These are phyloP conservation scores for Colletotrichum sansevieriae DNA, from an alignment of 2,329 filamentous ascomycete species.

Conservation along the genomic window DNA sequence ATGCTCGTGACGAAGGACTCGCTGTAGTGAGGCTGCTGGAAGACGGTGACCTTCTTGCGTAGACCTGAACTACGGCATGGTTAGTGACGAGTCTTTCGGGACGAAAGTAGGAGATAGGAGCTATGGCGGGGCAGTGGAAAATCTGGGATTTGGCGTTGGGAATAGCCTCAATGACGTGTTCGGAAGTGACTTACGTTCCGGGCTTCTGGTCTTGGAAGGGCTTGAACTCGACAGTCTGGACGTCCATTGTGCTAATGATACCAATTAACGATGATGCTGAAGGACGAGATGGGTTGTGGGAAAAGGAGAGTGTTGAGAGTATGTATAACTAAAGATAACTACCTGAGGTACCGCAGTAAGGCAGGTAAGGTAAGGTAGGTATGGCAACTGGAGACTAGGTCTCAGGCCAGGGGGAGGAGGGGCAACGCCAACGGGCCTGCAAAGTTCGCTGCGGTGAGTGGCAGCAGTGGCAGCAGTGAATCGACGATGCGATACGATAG, in stretches of 20 bases:
- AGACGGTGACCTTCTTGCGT: slow-evolving; percentile 98
- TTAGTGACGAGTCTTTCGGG: slow-evolving; percentile 20
- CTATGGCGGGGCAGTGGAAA: slow-evolving; percentile 36
- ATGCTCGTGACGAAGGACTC: slow-evolving; percentile 96
- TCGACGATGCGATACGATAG: slow-evolving; percentile 23
- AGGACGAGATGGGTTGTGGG: slow-evolving; percentile 37
- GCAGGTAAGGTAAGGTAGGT: background rate
- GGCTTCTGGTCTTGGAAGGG: slow-evolving; percentile 98
- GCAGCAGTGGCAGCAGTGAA: slow-evolving; percentile 22
- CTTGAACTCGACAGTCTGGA: slow-evolving; percentile 83
- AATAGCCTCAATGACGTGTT: slow-evolving; percentile 44
- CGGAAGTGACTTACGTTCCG: slow-evolving; percentile 83
- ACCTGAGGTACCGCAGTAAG: background rate
- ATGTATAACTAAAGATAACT: too few relatives aligned
- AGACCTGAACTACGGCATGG: slow-evolving; percentile 82
- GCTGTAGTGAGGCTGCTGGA: slow-evolving; percentile 95
- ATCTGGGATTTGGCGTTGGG: slow-evolving; percentile 46
- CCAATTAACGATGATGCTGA: slow-evolving; percentile 30
- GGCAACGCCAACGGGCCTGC: slow-evolving; percentile 8
- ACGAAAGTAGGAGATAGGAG: slow-evolving; percentile 16
- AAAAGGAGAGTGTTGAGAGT: slow-evolving; percentile 41
- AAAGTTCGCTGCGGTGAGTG: slow-evolving; percentile 31
- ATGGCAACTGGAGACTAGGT: slow-evolving; percentile 1
- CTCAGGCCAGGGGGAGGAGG: slow-evolving; percentile 11
- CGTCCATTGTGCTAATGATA: slow-evolving; percentile 68